Evolutionary conservation across 345 rosid genomes (phyloP).

Genomic region (Raphanus sativus): DNA sequence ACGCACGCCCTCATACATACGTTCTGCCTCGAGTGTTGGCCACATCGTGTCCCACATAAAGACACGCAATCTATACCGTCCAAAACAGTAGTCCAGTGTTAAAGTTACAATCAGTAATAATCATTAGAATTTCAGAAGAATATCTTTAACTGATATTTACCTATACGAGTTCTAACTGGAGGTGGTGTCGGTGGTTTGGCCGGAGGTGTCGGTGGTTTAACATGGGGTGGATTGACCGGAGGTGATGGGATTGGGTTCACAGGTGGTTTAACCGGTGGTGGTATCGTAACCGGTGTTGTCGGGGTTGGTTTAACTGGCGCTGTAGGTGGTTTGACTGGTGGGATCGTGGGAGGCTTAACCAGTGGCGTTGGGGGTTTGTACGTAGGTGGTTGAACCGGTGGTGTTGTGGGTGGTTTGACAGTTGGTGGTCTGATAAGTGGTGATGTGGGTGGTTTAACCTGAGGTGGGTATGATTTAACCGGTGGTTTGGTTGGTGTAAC

Average conservation of each 20-base stretch:
- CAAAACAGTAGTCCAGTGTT: background rate
- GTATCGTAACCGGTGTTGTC: background rate
- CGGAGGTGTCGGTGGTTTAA: background rate
- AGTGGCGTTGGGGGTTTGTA: constrained; percentile 23
- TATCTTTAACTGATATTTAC: constrained; percentile 36
- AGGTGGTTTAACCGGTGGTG: constrained; percentile 26
- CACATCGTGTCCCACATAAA: constrained; percentile 71
- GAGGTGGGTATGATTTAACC: constrained; percentile 20
- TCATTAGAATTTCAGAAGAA: background rate
- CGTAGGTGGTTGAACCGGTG: constrained; percentile 23
- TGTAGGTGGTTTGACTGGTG: constrained; percentile 11
- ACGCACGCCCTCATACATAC: constrained; percentile 75
- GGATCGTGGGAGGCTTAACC: background rate
- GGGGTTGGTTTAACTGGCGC: constrained; percentile 7
- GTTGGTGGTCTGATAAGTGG: constrained; percentile 22
- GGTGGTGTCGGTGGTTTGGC: constrained; percentile 37
- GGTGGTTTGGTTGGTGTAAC: constrained; percentile 29
- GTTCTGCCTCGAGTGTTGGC: constrained; percentile 65
- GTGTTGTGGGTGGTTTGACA: constrained; percentile 19
- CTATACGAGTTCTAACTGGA: constrained; percentile 53
- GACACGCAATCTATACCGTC: constrained; percentile 65
- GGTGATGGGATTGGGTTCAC: background rate
- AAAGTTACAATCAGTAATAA: background rate
- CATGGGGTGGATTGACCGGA: constrained; percentile 5
- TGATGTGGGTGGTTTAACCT: constrained; percentile 8